Evolutionary conservation across 345 rosid genomes (phyloP).

Genomic region (Eucalyptus erythrocorys): DNA sequence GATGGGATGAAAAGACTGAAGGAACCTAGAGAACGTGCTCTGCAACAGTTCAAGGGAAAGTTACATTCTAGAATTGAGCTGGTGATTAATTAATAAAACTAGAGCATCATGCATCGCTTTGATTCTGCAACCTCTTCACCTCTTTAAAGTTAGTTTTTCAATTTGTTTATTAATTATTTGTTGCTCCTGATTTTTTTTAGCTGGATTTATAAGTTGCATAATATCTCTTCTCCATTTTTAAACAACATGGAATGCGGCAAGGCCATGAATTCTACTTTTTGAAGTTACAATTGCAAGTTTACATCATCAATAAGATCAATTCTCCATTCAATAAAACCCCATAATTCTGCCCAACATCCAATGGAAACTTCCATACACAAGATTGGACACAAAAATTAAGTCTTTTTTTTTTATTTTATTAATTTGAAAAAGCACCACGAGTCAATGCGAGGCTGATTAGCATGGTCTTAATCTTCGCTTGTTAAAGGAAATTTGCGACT

Average conservation of each 20-base stretch:
- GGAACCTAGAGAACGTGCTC: not conserved
- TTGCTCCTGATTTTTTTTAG: not conserved
- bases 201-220: too few relatives aligned
- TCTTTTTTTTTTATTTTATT: too few relatives aligned
- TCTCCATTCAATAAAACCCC: too few relatives aligned
- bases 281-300: not conserved
- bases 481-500: not conserved
- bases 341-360: not conserved
- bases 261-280: not conserved
- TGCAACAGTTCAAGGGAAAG: not conserved
- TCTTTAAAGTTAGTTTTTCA: too few relatives aligned
- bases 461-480: not conserved
- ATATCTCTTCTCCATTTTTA: too few relatives aligned
- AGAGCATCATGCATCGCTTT: not conserved
- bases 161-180: not conserved
- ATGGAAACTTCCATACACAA: not conserved
- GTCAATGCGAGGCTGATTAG: not conserved
- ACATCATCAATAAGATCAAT: not conserved
- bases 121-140: not conserved
- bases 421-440: not conserved
- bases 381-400: not conserved
- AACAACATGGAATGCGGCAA: not conserved
- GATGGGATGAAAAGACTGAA: not conserved
- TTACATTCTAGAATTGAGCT: not conserved
- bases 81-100: not conserved